phyloP scores from a whole-genome alignment of 345 rosid genomes.

The Gossypium longicalyx region DNA sequence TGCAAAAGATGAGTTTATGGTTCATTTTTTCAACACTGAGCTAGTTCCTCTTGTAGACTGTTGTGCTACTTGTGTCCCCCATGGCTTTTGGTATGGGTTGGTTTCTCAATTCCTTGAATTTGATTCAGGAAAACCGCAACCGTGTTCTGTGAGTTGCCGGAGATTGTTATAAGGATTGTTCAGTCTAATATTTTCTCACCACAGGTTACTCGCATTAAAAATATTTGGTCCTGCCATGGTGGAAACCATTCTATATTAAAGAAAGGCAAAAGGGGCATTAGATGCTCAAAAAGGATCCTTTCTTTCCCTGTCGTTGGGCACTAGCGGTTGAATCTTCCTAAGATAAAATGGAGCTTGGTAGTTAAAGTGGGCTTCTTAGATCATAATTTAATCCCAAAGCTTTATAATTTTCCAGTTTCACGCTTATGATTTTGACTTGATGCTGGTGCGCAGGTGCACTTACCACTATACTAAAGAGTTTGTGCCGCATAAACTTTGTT shows the following conservation, averaged over 20 bases:
- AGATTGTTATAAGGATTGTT: not conserved
- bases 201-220: not conserved
- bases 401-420: not conserved
- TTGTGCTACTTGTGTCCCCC: not conserved
- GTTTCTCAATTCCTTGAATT: not conserved
- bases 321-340: not conserved
- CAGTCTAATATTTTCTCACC: not conserved
- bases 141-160: not conserved
- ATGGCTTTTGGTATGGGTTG: not conserved
- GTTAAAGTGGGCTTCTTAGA: not conserved
- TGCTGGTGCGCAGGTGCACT: conserved; percentile 1
- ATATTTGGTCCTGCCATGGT: not conserved
- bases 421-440: not conserved
- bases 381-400: not conserved
- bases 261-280: not conserved
- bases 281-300: not conserved
- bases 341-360: not conserved
- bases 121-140: not conserved
- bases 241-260: not conserved
- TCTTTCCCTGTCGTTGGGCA: not conserved
- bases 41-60: not conserved
- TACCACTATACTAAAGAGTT: not conserved
- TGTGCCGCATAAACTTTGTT: not conserved
- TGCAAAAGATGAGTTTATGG: not conserved
- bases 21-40: not conserved